phyloP scores from a whole-genome alignment of 2,329 filamentous ascomycete genomes.

The Diaporthe eres region DNA sequence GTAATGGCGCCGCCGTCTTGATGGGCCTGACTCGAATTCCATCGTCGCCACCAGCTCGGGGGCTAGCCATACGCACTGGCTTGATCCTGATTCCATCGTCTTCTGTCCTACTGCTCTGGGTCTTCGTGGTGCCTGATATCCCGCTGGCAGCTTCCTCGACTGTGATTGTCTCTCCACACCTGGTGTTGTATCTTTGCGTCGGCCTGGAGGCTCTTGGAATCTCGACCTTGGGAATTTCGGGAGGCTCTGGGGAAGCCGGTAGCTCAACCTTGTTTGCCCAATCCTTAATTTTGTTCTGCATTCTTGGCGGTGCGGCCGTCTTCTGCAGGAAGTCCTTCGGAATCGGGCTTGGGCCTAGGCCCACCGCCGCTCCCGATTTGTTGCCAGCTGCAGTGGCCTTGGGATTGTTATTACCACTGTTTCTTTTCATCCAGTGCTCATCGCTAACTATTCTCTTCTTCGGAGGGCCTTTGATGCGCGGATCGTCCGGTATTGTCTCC shows the following conservation, averaged over 20 bases:
- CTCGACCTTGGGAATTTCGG: conserved; percentile 52
- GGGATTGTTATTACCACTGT: conserved; percentile 44
- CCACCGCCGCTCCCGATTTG: conserved; percentile 45
- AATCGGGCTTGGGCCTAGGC: conserved; percentile 56
- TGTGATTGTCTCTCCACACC: conserved; percentile 52
- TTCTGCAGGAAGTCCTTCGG: conserved; percentile 71
- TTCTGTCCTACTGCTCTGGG: conserved; percentile 38
- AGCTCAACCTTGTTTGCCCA: conserved; percentile 72
- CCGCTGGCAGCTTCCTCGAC: conserved; percentile 50
- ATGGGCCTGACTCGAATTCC: conserved; percentile 52
- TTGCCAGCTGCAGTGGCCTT: conserved; percentile 46
- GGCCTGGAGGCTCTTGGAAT: conserved; percentile 45
- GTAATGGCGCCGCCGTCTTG: conserved; percentile 42
- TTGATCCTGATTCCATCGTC: conserved; percentile 55
- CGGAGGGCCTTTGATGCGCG: conserved; percentile 72
- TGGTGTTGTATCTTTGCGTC: conserved; percentile 47
- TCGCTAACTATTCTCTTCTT: conserved; percentile 96
- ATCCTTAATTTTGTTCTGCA: conserved; percentile 72
- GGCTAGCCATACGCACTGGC: conserved; percentile 53
- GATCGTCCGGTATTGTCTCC: conserved; percentile 49
- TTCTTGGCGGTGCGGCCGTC: conserved; percentile 67
- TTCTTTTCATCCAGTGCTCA: conserved; percentile 83
- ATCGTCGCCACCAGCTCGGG: conserved; percentile 47
- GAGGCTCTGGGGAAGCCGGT: conserved; percentile 56
- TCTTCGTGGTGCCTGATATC: conserved; percentile 42